Base-by-base conservation (phyloP, 1,139 yeast genomes). In the Sugiyamaella novakii region DNA sequence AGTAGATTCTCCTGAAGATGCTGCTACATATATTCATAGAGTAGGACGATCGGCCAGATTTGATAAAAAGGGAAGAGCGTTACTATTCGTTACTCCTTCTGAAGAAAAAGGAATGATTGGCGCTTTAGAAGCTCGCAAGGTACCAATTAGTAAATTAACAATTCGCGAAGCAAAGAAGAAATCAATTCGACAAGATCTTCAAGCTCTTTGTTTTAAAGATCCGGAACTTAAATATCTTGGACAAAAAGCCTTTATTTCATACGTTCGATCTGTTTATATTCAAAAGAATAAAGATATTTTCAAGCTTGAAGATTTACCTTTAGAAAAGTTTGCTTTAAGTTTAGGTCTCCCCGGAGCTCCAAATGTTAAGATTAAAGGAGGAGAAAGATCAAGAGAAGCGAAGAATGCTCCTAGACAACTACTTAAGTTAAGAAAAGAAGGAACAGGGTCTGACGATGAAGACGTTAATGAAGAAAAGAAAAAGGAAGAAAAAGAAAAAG, bases 321-420 rank as follows among this genome's bases (percentile, higher is more conserved):
- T 84, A 4, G 97, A 91, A 55, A 84, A 80, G 50, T 89, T 74
- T 69, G 98, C 99, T 2, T 79, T 80, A 50, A 86, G 96, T 10
- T 69, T 91, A 46, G 99, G 99, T 5, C 76, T 92, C 46, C 96
- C 98, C 0, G 96, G 98, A 50, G 96, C 96, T 1, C 99, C 99
- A 37, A 84, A 86, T 60, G 84, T 92, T 59, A 89, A 88, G 67
- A 78, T 91, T 51, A 78, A 79, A 50, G 81, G 79, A 45, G 62
- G 69, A 7, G 70, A 74, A 15, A 73, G 72, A 52, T 71, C 76
- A 24, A 88, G 86, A 66, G 94, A 84, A 55, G 72, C 80, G 71
- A 92, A 92, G 70, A 92, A 92, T 65, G 81, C 84, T 27, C 83
- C 95, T 1, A 79, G 96, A 62, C 80, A 80, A 58, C 70, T 92